Base-by-base conservation (phyloP, 192 early-diverging fungal species). In the Coemansia sp. region DNA sequence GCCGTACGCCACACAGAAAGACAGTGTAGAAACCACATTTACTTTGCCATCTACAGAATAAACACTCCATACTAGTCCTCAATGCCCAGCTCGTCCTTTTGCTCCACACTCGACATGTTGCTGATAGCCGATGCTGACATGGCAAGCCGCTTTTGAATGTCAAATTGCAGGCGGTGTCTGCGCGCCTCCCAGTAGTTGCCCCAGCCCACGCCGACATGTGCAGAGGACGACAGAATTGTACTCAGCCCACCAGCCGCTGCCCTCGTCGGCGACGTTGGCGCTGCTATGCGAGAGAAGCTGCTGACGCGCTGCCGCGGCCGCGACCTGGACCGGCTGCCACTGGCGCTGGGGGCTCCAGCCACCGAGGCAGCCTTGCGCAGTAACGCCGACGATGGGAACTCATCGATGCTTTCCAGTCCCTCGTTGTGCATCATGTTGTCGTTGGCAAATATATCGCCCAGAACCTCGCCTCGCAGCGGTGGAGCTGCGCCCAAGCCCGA, bases 151-250 rank as follows among this genome's bases (percentile, higher is more conserved):
- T 62, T 39, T 40, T 76, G 73, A 14, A 81, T 69, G 44, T 76
- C 70, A 55, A 81, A 75, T 58, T 73, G 66, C 26, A 75, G 26
- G 26, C 64, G 67, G 17, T 80, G 70, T 30, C 70, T 59, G 8
- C 74, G 78, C 1, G 74, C 74, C 60, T 81, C 73, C 78, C 78
- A 81, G 58, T 81, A 81, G 17, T 81, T 75, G 14, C 78, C 78
- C 78, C 78, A 81, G 13, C 78, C 78, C 19, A 81, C 50, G 13
- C 78, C 78, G 26, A 81, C 74, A 64, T 81, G 78, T 7, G 73
- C 67, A 3, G 69, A 58, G 4, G 73, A 28, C 17, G 73, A 75
- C 10, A 81, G 72, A n/a, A 81, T 75, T 13, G 55, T 67, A 21
- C 66, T 59, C 21, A 75, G 64, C 2, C 61, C 73, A 3, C 44